Percentiles rank a stretch among this genome's conserved stretches.
phyloP scores from a whole-genome alignment of 495 filamentous ascomycete genomes.

The Clohesyomyces aquaticus region DNA sequence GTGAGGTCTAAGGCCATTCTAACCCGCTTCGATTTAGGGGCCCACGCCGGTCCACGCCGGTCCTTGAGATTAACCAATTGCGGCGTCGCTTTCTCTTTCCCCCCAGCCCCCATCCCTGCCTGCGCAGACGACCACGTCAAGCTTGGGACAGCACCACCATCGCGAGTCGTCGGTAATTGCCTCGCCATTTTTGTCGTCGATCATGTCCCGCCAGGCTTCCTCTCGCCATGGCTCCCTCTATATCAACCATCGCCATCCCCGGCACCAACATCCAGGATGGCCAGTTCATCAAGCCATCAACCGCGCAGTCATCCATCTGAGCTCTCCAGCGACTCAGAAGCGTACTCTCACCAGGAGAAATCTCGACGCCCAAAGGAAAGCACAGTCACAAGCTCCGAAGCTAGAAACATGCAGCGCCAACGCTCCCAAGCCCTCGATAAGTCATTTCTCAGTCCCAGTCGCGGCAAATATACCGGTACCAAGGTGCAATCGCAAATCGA shows the following conservation, averaged over 20 bases:
- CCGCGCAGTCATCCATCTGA: not conserved
- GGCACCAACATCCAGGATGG: not conserved
- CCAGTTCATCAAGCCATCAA: not conserved
- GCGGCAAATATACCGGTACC: not conserved
- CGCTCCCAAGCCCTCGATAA: not conserved
- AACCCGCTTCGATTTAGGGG: not conserved
- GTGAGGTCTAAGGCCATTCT: not conserved
- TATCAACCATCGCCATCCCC: not conserved
- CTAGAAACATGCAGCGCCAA: not conserved
- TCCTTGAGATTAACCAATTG: not conserved
- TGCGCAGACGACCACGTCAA: not conserved
- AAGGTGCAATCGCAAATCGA: not conserved
- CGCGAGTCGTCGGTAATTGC: not conserved
- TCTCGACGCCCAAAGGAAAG: not conserved
- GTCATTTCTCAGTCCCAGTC: not conserved
- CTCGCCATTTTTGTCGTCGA: not conserved
- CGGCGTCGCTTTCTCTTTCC: not conserved
- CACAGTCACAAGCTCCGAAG: not conserved
- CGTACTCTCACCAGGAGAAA: not conserved
- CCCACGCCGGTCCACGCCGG: not conserved
- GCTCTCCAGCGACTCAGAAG: not conserved
- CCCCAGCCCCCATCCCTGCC: too few relatives aligned
- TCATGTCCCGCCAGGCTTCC: not conserved
- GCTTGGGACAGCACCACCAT: not conserved
- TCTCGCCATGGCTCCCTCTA: not conserved